Percentiles rank a stretch among this genome's conserved stretches.
Conservation (phyloP, 1,284 basidiomycete genomes). For the Ceratorhiza oryzae-sativae region DNA sequence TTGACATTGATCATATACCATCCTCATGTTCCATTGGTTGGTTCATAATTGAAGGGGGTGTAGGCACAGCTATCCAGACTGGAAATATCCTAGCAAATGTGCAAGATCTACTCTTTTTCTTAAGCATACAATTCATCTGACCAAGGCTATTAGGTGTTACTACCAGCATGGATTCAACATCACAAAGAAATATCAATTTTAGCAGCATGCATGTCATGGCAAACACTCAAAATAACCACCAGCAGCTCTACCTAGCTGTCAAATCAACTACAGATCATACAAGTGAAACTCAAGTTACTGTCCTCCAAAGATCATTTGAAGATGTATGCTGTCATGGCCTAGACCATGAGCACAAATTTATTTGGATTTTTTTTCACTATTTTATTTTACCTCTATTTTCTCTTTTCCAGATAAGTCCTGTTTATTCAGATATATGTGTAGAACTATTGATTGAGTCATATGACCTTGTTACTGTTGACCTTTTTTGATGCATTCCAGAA, state of each 20-base stretch:
- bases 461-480: no score
- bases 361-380: no score
- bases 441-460: no score
- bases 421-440: no score
- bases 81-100: not conserved
- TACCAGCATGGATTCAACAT: conserved; percentile 33
- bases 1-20: no score
- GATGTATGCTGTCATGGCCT: no score
- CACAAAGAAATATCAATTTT: conserved; percentile 22
- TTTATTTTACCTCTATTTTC: no score
- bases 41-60: conserved; percentile 13
- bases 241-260: conserved; percentile 29
- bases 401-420: no score
- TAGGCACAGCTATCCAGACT: not conserved
- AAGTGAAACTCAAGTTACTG: conserved; percentile 27
- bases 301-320: not conserved
- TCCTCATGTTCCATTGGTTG: not conserved
- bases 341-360: no score
- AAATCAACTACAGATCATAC: conserved; percentile 33
- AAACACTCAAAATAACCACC: not conserved
- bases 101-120: conserved; percentile 1
- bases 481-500: no score
- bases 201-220: conserved; percentile 34
- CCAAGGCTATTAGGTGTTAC: not conserved
- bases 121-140: not conserved